These are phyloP conservation scores for Stylosanthes scabra DNA, from an alignment of 331 rosid genomes.

Conservation along the genomic window DNA sequence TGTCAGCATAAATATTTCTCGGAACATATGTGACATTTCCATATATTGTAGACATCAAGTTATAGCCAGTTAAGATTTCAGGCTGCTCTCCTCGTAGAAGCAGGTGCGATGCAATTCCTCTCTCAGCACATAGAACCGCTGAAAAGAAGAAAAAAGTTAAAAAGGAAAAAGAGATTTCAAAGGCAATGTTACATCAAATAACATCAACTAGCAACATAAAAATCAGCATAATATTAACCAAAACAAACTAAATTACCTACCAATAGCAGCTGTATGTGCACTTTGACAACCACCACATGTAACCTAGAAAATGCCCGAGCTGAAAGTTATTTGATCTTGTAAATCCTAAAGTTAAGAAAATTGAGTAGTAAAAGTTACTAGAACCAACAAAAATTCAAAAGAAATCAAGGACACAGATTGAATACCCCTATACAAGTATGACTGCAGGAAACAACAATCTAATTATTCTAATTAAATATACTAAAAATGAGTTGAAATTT, in stretches of 20 bases:
- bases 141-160: constrained; percentile 28
- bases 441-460: not conserved
- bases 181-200: not conserved
- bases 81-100: constrained; percentile 97
- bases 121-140: constrained; percentile 93
- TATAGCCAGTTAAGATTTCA: constrained; percentile 86
- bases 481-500: not conserved
- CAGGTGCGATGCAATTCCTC: constrained; percentile 75
- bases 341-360: constrained; percentile 37
- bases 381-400: constrained; percentile 2
- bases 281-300: constrained; percentile 99
- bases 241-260: constrained; percentile 53
- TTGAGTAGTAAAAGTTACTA: not conserved
- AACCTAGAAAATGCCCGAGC: constrained; percentile 58
- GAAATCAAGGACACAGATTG: constrained; percentile 1
- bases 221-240: constrained; percentile 19
- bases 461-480: not conserved
- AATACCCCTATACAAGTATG: not conserved
- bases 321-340: constrained; percentile 43
- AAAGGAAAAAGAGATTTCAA: constrained; percentile 34
- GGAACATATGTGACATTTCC: constrained; percentile 87
- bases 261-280: constrained; percentile 91
- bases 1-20: constrained; percentile 71
- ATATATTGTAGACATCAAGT: constrained; percentile 81
- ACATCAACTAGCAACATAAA: not conserved